Evolutionary conservation across 78 protist genomes (phyloP).

Genomic region (Dictyostelium firmibasis): DNA sequence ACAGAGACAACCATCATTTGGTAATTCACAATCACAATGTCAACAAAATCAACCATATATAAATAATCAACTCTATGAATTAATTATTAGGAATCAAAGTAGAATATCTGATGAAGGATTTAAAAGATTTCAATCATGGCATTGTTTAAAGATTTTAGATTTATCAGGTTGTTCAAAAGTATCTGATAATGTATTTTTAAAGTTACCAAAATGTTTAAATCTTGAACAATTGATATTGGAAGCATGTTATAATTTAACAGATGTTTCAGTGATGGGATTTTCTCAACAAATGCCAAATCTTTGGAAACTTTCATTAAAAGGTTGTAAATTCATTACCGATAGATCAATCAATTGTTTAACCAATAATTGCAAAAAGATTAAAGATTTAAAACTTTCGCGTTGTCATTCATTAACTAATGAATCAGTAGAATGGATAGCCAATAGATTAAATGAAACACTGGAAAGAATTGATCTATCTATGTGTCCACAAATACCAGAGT

Average conservation of each 20-base stretch:
- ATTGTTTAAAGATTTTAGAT: slow-evolving; percentile 11
- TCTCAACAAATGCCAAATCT: slow-evolving; percentile 39
- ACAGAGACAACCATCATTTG: background rate
- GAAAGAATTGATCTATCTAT: slow-evolving; percentile 61
- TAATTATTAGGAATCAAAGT: slow-evolving; percentile 15
- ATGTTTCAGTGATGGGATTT: background rate
- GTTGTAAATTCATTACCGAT: slow-evolving; percentile 59
- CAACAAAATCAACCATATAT: background rate
- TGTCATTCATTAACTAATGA: slow-evolving; percentile 39
- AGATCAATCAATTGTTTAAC: background rate
- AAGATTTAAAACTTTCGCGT: slow-evolving; percentile 56
- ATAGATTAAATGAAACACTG: background rate
- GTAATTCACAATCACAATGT: background rate
- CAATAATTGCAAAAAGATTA: background rate
- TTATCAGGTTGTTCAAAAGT: slow-evolving; percentile 54
- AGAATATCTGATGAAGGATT: slow-evolving; percentile 49
- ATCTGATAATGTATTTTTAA: slow-evolving; percentile 13
- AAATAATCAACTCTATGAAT: background rate
- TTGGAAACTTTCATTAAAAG: slow-evolving; percentile 52
- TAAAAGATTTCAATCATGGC: slow-evolving; percentile 9
- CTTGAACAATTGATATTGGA: slow-evolving; percentile 31
- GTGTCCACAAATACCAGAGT: slow-evolving; percentile 52
- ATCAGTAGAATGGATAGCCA: background rate
- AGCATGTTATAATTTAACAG: slow-evolving; percentile 62
- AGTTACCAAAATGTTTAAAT: slow-evolving; percentile 37